Conservation (phyloP, 352 stramenopile species). For the Globisporangium spiculum region DNA sequence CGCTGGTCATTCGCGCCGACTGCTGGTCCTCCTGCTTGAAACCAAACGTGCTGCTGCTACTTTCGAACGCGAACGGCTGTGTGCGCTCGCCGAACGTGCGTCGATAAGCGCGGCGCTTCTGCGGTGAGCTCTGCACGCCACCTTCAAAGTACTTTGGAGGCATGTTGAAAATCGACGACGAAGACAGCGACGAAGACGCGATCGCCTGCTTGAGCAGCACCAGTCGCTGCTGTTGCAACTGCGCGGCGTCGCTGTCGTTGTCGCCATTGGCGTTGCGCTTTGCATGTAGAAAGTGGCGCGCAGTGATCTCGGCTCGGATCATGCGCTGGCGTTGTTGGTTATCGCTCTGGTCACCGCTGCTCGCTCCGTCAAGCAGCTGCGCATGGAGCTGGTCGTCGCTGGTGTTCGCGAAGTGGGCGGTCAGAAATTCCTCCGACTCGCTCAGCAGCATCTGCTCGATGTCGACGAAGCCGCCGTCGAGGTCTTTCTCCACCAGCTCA, state of each 20-base stretch:
- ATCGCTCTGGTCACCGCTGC: slow-evolving; percentile 6
- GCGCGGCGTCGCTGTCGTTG: neutral
- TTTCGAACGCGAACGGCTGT: slow-evolving; percentile 47
- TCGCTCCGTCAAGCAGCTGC: neutral
- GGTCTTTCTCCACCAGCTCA: slow-evolving; percentile 20
- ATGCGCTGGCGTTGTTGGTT: slow-evolving; percentile 23
- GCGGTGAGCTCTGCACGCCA: slow-evolving; percentile 28
- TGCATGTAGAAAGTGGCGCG: slow-evolving; percentile 15
- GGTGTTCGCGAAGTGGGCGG: slow-evolving; percentile 16
- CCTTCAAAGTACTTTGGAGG: slow-evolving; percentile 44
- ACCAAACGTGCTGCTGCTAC: slow-evolving; percentile 3
- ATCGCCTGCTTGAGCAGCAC: slow-evolving; percentile 19
- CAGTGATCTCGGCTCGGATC: slow-evolving; percentile 17
- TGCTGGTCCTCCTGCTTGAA: slow-evolving; percentile 10
- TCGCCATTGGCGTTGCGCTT: neutral
- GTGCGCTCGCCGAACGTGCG: slow-evolving; percentile 62
- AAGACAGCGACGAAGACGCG: slow-evolving; percentile 6
- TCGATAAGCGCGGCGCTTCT: slow-evolving; percentile 44
- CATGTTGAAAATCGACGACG: slow-evolving; percentile 24
- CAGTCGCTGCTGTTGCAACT: slow-evolving; percentile 10
- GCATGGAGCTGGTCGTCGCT: slow-evolving; percentile 7
- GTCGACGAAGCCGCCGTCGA: slow-evolving; percentile 37
- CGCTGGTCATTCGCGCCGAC: neutral
- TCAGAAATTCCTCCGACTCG: slow-evolving; percentile 36
- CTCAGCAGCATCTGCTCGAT: slow-evolving; percentile 69